phyloP scores from a whole-genome alignment of 257 asterid genomes.

The Capsicum rhomboideum region DNA sequence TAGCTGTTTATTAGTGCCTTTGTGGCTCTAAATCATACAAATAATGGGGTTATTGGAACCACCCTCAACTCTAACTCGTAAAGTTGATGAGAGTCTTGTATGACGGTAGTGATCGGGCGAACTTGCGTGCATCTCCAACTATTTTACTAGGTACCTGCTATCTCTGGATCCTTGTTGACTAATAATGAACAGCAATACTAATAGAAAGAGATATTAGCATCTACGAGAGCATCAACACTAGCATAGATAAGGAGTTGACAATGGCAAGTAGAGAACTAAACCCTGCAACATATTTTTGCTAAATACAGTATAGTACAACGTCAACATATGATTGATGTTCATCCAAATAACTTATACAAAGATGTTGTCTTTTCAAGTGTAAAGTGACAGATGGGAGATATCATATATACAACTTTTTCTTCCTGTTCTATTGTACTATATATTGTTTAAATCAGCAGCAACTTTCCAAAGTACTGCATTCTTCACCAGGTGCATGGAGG shows the following conservation, averaged over 20 bases:
- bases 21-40: not conserved
- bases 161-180: not conserved
- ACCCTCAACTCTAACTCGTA: not conserved
- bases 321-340: not conserved
- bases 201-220: not conserved
- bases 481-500: not conserved
- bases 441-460: not conserved
- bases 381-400: not conserved
- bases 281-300: not conserved
- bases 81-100: not conserved
- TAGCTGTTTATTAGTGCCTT: not conserved
- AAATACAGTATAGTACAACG: not conserved
- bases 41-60: not conserved
- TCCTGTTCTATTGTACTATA: not conserved
- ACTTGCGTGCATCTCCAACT: not conserved
- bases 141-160: not conserved
- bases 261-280: not conserved
- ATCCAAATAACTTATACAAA: no score
- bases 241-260: not conserved
- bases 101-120: not conserved
- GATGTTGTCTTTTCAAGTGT: not conserved
- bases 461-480: not conserved
- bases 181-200: not conserved
- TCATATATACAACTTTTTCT: constrained; percentile 4
- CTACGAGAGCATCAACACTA: not conserved